Evolutionary conservation across 805 yeast genomes (phyloP), one percentile per base, ranked within the genome.

Genomic region (Nakazawaea sp.): DNA sequence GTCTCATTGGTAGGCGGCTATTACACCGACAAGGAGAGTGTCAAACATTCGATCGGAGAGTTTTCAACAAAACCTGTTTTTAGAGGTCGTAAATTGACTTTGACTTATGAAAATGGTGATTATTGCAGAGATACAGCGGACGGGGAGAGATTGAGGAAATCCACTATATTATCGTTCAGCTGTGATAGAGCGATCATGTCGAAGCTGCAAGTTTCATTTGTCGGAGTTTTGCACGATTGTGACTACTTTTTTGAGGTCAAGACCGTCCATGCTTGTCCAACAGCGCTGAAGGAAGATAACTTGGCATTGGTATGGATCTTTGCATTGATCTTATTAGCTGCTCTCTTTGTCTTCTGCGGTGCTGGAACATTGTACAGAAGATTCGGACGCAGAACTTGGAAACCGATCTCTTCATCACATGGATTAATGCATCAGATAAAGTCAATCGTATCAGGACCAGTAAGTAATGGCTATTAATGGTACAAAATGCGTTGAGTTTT

Each of bases 201-300:
- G 5, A 73, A 73, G 43, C 92, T 89, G 0, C 65, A 74, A 25
- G 63, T 86, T 1, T 70, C 83, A 13, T 86, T 69, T 53, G 70
- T 87, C 23, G 92, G 92, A 2, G 75, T 76, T 5, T 51, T 74
- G 29, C 73, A 85, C 53, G 84, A 87, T 44, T 87, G 96, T 58
- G 75, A 81, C 26, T 87, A 84, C 55, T 73, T 81, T 51, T 87
- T 87, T 55, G 96, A 87, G 51, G 87, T 86, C 23, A 62, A 87
- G 45, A 83, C 95, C 3, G 77, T 84, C 30, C 82, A 80, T 58
- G 96, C 95, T 0, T 87, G 96, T 56, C 85, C 95, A 0, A 81
- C 88, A 1, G 76, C 84, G 8, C 77, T 79, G 35, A 72, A 77
- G 47, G 73, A 69, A 10, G 80, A 79, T 49, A 76, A 81, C 42